A percentile compares a stretch with the other conserved stretches of the same genome.
These are phyloP conservation scores for barley (Hordeum vulgare) DNA, from an alignment of 176 grass and related monocot genomes.

Conservation along the genomic window MorexV3_pseudomolecules_assembly NC_058522.1:494377577-494378076, in stretches of 20 bases:
- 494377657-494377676: constrained; percentile 25
- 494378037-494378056: neutral
- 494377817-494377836: neutral
- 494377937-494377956: constrained; percentile 22
- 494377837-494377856: constrained; percentile 21
- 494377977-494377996: constrained; percentile 20
- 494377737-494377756: constrained; percentile 8
- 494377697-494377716: constrained; percentile 7
- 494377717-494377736: neutral
- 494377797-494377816: neutral
- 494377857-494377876: neutral
- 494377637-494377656: constrained; percentile 56
- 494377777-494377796: neutral
- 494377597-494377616: constrained; percentile 58
- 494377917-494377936: constrained; percentile 12
- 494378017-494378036: neutral
- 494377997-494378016: constrained; percentile 17
- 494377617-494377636: constrained; percentile 41
- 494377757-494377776: neutral
- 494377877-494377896: neutral
- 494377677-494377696: constrained; percentile 22
- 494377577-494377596: constrained; percentile 60
- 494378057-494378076: neutral
- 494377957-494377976: neutral
- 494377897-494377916: neutral